A percentile compares a stretch with the other conserved stretches of the same genome.
phyloP scores from a whole-genome alignment of 805 yeast species.

The Groenewaldozyma salmanticensis region DNA sequence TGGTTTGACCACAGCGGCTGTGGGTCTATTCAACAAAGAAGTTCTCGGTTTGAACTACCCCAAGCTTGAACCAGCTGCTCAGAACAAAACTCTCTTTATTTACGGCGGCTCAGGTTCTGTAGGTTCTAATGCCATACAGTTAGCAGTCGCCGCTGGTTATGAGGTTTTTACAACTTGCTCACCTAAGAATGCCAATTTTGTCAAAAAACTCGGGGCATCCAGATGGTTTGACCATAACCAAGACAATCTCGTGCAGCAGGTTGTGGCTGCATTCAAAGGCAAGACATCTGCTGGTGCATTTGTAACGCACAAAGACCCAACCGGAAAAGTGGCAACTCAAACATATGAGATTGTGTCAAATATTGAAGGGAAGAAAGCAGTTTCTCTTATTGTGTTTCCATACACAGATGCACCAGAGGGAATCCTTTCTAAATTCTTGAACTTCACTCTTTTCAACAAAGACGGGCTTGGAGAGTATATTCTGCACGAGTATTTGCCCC shows the following conservation, averaged over 20 bases:
- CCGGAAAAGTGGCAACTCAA: neutral
- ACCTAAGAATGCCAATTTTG: conserved; percentile 31
- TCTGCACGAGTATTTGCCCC: neutral
- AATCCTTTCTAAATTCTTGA: neutral
- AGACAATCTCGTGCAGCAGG: conserved; percentile 34
- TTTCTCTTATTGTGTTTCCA: neutral
- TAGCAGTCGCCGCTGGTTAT: conserved; percentile 43
- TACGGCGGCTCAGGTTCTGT: conserved; percentile 50
- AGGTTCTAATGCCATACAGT: conserved; percentile 49
- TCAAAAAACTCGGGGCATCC: conserved; percentile 42
- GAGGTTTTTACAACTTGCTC: conserved; percentile 44
- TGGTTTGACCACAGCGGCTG: conserved; percentile 42
- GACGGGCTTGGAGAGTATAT: neutral
- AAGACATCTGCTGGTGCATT: conserved; percentile 10
- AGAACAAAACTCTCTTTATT: conserved; percentile 15
- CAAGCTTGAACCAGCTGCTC: conserved; percentile 19
- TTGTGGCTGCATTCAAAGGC: conserved; percentile 28
- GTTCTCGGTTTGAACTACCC: conserved; percentile 35
- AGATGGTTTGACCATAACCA: conserved; percentile 37
- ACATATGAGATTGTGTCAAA: neutral
- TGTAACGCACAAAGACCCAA: neutral
- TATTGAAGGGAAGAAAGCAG: neutral
- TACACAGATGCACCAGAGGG: neutral
- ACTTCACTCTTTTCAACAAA: neutral
- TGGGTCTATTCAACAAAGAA: conserved; percentile 22